These are phyloP conservation scores for Ogataea pilisensis DNA, from an alignment of 805 yeast genomes.

Conservation along the genomic window DNA sequence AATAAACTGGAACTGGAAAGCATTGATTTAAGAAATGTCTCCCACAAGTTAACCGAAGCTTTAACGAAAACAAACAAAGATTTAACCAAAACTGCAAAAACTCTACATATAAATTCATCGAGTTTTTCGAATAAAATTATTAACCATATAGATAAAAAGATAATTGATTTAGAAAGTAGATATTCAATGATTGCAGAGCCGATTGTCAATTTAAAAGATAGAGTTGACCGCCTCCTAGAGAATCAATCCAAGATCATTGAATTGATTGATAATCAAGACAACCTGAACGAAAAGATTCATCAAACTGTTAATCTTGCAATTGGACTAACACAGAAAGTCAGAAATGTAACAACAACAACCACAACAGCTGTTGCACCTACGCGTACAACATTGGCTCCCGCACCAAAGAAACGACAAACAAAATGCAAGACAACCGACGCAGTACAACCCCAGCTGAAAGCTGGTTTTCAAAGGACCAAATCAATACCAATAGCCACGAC, in stretches of 20 bases:
- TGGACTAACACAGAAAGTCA: background rate
- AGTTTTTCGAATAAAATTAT: conserved; percentile 11
- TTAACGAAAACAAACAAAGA: conserved; percentile 10
- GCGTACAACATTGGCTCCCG: too few relatives aligned
- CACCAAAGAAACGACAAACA: too few relatives aligned
- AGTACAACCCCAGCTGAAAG: too few relatives aligned
- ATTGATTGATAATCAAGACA: conserved; percentile 4
- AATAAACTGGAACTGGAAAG: conserved; percentile 46
- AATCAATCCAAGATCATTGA: conserved; percentile 11
- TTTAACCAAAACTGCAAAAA: conserved; percentile 4
- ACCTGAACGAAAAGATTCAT: background rate
- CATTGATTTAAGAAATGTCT: conserved; percentile 36
- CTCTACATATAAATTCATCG: conserved; percentile 7
- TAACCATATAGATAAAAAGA: conserved; percentile 8
- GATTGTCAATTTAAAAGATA: conserved; percentile 6
- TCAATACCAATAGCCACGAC: too few relatives aligned
- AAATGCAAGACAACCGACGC: too few relatives aligned
- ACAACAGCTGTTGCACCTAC: background rate
- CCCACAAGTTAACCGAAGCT: conserved; percentile 15
- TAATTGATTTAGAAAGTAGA: conserved; percentile 4
- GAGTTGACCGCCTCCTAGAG: conserved; percentile 8
- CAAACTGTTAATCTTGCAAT: background rate
- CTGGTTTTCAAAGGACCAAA: too few relatives aligned
- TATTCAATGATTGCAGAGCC: background rate
- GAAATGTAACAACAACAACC: background rate